Conservation (phyloP, 805 yeast species). For the Komagataella kurtzmanii region DNA sequence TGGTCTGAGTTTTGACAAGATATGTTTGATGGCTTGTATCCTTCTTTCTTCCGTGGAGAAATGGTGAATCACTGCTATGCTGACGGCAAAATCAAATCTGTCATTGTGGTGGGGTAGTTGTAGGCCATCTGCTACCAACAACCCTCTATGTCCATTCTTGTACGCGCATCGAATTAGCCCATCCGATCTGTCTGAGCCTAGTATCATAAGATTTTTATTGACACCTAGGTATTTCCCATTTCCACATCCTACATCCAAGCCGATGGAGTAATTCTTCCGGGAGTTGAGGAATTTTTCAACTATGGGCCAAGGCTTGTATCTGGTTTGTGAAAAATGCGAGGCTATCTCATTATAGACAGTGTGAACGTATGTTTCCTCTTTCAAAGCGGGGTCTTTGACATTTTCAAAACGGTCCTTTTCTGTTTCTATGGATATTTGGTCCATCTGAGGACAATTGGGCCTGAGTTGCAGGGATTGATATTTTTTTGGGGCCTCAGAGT, state of each 20-base stretch:
- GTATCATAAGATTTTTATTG: slow-evolving; percentile 50
- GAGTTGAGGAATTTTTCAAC: slow-evolving; percentile 56
- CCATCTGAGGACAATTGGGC: slow-evolving; percentile 2
- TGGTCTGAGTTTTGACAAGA: slow-evolving; percentile 35
- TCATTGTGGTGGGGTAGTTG: slow-evolving; percentile 37
- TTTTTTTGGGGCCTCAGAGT: too few species aligned
- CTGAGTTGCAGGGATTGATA: slow-evolving; percentile 12
- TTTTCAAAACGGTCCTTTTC: slow-evolving; percentile 16
- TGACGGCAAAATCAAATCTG: slow-evolving; percentile 68
- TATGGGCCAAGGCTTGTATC: slow-evolving; percentile 97
- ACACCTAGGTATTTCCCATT: slow-evolving; percentile 83
- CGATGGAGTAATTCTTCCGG: slow-evolving; percentile 44
- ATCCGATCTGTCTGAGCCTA: slow-evolving; percentile 67
- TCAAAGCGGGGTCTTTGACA: slow-evolving; percentile 29
- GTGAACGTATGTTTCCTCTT: slow-evolving; percentile 76
- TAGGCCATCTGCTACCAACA: slow-evolving; percentile 74
- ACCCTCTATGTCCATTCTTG: slow-evolving; percentile 32
- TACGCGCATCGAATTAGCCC: slow-evolving; percentile 57
- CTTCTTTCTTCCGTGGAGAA: slow-evolving; percentile 79
- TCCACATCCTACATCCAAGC: slow-evolving; percentile 94
- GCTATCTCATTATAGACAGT: slow-evolving; percentile 91
- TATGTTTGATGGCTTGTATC: slow-evolving; percentile 56
- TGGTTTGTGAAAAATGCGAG: slow-evolving; percentile 79
- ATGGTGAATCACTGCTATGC: slow-evolving; percentile 94
- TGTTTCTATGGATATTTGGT: slow-evolving; percentile 4